These are phyloP conservation scores for Alternaria sp. DNA, from an alignment of 2,329 filamentous ascomycete genomes.

Conservation along the genomic window DNA sequence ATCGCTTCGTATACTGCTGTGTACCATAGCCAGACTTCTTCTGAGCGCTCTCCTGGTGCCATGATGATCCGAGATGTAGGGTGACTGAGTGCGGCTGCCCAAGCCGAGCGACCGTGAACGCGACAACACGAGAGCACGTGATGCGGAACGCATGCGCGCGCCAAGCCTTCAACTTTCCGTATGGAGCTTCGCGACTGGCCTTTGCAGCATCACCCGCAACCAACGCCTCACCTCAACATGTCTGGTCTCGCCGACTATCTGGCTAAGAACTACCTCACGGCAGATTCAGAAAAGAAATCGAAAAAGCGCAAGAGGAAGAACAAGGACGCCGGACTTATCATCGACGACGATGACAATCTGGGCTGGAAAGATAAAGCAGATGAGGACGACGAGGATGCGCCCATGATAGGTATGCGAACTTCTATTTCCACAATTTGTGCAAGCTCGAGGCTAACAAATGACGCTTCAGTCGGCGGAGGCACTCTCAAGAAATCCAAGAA, in stretches of 20 bases:
- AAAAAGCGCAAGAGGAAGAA: slow-evolving; percentile 60
- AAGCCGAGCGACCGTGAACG: slow-evolving; percentile 17
- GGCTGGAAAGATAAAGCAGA: slow-evolving; percentile 59
- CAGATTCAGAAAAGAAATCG: slow-evolving; percentile 60
- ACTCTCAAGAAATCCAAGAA: slow-evolving; percentile 64
- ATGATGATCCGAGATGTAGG: slow-evolving; percentile 51
- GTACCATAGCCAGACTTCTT: slow-evolving; percentile 78
- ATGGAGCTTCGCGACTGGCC: slow-evolving; percentile 1
- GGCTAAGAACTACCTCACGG: slow-evolving; percentile 86
- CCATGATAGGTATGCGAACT: slow-evolving; percentile 46
- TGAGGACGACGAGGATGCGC: slow-evolving; percentile 63
- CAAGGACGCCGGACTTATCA: slow-evolving; percentile 51
- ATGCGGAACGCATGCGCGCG: not conserved
- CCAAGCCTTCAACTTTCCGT: slow-evolving; percentile 15
- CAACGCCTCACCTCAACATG: slow-evolving; percentile 50
- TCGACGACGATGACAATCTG: slow-evolving; percentile 61
- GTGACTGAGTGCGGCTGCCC: not conserved
- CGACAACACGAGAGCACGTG: slow-evolving; percentile 37
- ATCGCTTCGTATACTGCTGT: slow-evolving; percentile 80
- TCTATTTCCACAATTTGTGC: slow-evolving; percentile 21
- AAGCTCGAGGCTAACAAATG: slow-evolving; percentile 20
- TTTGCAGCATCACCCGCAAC: slow-evolving; percentile 8
- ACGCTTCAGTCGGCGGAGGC: slow-evolving; percentile 41
- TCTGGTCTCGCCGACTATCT: slow-evolving; percentile 78
- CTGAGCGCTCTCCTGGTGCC: slow-evolving; percentile 64